Evolutionary conservation across 2,329 filamentous ascomycete species (phyloP), one percentile per base, ranked within the genome.

Genomic region (Xylaria sp.): DNA sequence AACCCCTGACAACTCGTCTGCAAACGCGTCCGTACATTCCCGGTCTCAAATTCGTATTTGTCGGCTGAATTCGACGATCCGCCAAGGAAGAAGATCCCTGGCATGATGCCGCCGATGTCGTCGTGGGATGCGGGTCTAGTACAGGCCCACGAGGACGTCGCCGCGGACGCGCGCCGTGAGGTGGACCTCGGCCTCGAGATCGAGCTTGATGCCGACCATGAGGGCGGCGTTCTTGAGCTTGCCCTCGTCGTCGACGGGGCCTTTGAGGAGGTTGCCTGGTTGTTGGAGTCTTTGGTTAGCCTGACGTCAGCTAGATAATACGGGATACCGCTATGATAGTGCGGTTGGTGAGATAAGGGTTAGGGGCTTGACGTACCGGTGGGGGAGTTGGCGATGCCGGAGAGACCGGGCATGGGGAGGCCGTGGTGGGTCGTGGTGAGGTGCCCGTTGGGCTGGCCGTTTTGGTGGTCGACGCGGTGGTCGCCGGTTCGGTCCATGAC

Each of bases 121-220:
- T 16, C 16, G 16, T 16, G 16, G 16, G 16, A 16, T 16, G 16
- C 16, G 16, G 16, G 16, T 16, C 16, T 16, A 16, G 70, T 83
- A 84, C 67, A 85, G 71, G 52, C 82, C 82, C 68, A 86, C 79
- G 42, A 80, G 77, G 66, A 86, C 83, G 70, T 86, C 83, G 75
- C 83, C 83, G 55, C 81, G 77, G 64, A 86, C 77, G 59, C 83
- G 74, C 58, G 83, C 83, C 23, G 82, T 85, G 65, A 85, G 75
- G 68, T 86, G 82, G 47, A 86, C 79, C 68, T 86, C 83, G 54
- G 83, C 83, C 71, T 86, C 83, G 51, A 86, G 74, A 69, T 86
- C 83, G 51, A 86, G 76, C 75, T 86, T 85, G 76, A 85, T 83
- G 60, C 83, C 83, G 50, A 86, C 76, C 71, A 85, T 76, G 60